A percentile compares a stretch with the other conserved stretches of the same genome.
Conservation (phyloP, 352 stramenopile species). For the Phytophthora melonis region DNA sequence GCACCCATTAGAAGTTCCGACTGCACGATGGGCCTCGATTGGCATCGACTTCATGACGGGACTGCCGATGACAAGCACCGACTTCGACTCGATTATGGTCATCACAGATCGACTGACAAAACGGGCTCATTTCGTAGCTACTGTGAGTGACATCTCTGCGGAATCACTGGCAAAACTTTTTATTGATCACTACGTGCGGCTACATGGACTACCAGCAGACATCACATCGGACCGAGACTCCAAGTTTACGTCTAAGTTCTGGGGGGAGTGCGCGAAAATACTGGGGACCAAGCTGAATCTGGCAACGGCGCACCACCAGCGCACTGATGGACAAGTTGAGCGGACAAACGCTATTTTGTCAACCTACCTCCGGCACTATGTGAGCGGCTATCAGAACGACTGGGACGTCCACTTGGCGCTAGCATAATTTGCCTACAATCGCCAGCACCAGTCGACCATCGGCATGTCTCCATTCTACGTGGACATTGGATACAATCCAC, state of each 20-base stretch:
- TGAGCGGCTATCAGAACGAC: slow-evolving; percentile 14
- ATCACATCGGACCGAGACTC: slow-evolving; percentile 7
- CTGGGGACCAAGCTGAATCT: slow-evolving; percentile 9
- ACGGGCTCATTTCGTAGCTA: slow-evolving; percentile 14
- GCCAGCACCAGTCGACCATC: neutral
- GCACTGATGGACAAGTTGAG: slow-evolving; percentile 17
- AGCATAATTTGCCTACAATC: slow-evolving; percentile 10
- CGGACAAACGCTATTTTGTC: slow-evolving; percentile 12
- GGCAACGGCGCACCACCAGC: slow-evolving; percentile 5
- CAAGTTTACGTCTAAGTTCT: slow-evolving; percentile 17
- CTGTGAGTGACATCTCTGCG: neutral
- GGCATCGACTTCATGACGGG: slow-evolving; percentile 21
- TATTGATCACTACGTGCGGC: slow-evolving; percentile 4
- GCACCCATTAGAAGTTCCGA: slow-evolving; percentile 1
- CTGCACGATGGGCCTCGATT: slow-evolving; percentile 1
- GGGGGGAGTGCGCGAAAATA: neutral
- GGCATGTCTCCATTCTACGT: neutral
- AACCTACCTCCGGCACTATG: slow-evolving; percentile 11
- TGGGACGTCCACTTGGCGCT: slow-evolving; percentile 2
- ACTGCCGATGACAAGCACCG: neutral
- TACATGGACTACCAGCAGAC: slow-evolving; percentile 4
- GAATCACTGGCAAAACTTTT: neutral
- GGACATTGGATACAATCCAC: neutral
- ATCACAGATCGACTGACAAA: slow-evolving; percentile 19
- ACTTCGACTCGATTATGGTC: slow-evolving; percentile 7